Conservation (phyloP, 2,329 filamentous ascomycete genomes). For the Penicillium sp. region DNA sequence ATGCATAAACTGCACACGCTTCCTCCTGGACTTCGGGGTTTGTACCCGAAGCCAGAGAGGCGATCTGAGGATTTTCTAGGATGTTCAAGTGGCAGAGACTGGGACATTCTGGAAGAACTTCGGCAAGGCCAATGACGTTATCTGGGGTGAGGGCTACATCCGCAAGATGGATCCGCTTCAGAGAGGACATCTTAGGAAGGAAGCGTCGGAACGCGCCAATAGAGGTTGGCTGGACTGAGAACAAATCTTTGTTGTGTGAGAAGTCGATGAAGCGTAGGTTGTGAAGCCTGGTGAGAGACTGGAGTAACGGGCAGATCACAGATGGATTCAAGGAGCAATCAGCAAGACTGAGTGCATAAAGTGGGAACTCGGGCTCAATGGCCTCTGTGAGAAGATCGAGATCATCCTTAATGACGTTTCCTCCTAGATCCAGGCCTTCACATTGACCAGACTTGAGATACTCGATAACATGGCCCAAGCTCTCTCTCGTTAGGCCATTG, state of each 20-base stretch:
- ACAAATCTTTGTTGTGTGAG: conserved; percentile 84
- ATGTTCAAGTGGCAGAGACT: conserved; percentile 85
- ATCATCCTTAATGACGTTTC: conserved; percentile 71
- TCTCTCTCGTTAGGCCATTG: conserved; percentile 75
- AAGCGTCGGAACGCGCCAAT: conserved; percentile 78
- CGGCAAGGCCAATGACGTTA: conserved; percentile 87
- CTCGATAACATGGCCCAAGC: conserved; percentile 73
- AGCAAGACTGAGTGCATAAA: conserved; percentile 84
- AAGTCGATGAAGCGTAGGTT: conserved; percentile 88
- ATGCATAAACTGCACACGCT: conserved; percentile 90
- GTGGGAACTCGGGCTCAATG: conserved; percentile 53
- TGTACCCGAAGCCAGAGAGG: conserved; percentile 73
- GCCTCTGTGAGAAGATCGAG: conserved; percentile 47
- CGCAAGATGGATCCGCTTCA: conserved; percentile 85
- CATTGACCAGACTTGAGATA: conserved; percentile 79
- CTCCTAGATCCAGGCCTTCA: conserved; percentile 85
- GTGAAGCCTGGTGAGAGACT: conserved; percentile 69
- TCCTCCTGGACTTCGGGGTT: conserved; percentile 86
- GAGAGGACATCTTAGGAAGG: conserved; percentile 73
- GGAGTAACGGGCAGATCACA: conserved; percentile 75
- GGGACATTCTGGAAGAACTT: conserved; percentile 83
- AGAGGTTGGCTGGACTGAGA: conserved; percentile 73
- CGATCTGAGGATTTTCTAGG: conserved; percentile 70
- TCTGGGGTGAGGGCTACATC: conserved; percentile 84
- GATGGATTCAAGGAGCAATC: conserved; percentile 79